These are phyloP conservation scores for Geotrichum restrictum DNA, from an alignment of 1,139 yeast species.

Conservation along the genomic window DNA sequence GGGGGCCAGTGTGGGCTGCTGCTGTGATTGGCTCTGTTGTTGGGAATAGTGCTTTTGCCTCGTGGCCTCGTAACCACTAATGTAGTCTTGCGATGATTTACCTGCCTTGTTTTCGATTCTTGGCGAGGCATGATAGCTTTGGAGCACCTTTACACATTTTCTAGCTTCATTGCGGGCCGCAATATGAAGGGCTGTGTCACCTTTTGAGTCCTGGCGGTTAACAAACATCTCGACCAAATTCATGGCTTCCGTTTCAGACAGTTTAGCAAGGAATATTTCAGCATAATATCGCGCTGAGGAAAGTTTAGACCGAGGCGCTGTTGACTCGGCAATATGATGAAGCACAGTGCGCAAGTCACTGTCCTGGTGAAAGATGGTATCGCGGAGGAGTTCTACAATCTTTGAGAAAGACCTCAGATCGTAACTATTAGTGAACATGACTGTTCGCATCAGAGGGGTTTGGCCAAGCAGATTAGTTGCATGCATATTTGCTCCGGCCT, in stretches of 20 bases:
- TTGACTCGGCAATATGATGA: slow-evolving; percentile 75
- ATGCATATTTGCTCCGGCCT: slow-evolving; percentile 71
- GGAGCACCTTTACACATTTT: slow-evolving; percentile 66
- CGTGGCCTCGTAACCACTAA: slow-evolving; percentile 45
- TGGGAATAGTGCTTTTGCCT: slow-evolving; percentile 11
- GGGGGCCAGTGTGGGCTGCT: slow-evolving; percentile 1
- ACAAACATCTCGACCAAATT: slow-evolving; percentile 53
- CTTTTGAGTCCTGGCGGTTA: slow-evolving; percentile 74
- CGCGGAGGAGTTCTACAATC: slow-evolving; percentile 65
- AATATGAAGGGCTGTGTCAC: slow-evolving; percentile 84
- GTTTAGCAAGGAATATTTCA: slow-evolving; percentile 68
- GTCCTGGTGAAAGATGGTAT: slow-evolving; percentile 64
- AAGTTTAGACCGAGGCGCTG: slow-evolving; percentile 56
- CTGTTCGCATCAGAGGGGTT: slow-evolving; percentile 77
- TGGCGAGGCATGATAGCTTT: slow-evolving; percentile 68
- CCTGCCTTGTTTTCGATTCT: slow-evolving; percentile 70
- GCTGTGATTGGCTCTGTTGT: slow-evolving; percentile 22
- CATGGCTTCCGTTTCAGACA: slow-evolving; percentile 56
- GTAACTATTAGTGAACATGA: slow-evolving; percentile 82
- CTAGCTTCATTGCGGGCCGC: slow-evolving; percentile 73
- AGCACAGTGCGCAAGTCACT: slow-evolving; percentile 62
- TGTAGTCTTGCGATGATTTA: slow-evolving; percentile 69
- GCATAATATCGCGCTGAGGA: slow-evolving; percentile 78
- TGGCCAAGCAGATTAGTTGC: slow-evolving; percentile 73
- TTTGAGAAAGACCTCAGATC: slow-evolving; percentile 72